A percentile compares a stretch with the other conserved stretches of the same genome.
Evolutionary conservation across 2,329 filamentous ascomycete genomes (phyloP).

Genomic region (Cercospora janseana): DNA sequence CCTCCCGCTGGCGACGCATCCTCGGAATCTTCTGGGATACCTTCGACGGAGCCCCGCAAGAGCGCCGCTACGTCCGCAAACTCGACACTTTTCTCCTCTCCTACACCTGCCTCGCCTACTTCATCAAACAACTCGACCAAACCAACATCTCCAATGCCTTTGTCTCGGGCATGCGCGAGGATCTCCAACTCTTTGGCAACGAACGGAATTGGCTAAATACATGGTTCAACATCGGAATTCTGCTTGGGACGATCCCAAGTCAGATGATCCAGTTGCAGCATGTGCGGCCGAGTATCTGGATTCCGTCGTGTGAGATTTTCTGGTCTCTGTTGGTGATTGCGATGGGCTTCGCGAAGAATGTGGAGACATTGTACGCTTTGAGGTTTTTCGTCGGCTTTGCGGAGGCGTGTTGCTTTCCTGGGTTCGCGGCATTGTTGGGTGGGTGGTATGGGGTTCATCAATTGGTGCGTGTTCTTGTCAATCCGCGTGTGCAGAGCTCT

Average conservation of each 20-base stretch:
- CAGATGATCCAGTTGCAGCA: conserved; percentile 47
- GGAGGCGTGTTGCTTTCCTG: conserved; percentile 11
- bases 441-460: conserved; percentile 14
- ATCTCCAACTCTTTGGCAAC: conserved; percentile 23
- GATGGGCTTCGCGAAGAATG: conserved; percentile 17
- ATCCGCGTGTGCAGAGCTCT: too few relatives aligned
- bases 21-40: conserved; percentile 15
- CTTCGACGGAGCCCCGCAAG: conserved; percentile 15
- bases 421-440: conserved; percentile 14
- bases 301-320: conserved; percentile 49
- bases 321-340: conserved; percentile 42
- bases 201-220: conserved; percentile 18
- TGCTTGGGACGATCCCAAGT: conserved; percentile 17
- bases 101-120: conserved; percentile 17
- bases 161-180: conserved; percentile 45
- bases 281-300: conserved; percentile 49
- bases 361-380: conserved; percentile 14
- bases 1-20: conserved; percentile 15
- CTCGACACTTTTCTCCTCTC: conserved; percentile 15
- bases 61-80: conserved; percentile 16
- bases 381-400: conserved; percentile 14
- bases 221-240: conserved; percentile 21
- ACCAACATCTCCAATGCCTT: conserved; percentile 40
- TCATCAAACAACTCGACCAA: conserved; percentile 19
- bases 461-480: conserved; percentile 7